Conservation (phyloP, 202 grass and related monocot genomes). For the Schoenoplectus triqueter region DNA sequence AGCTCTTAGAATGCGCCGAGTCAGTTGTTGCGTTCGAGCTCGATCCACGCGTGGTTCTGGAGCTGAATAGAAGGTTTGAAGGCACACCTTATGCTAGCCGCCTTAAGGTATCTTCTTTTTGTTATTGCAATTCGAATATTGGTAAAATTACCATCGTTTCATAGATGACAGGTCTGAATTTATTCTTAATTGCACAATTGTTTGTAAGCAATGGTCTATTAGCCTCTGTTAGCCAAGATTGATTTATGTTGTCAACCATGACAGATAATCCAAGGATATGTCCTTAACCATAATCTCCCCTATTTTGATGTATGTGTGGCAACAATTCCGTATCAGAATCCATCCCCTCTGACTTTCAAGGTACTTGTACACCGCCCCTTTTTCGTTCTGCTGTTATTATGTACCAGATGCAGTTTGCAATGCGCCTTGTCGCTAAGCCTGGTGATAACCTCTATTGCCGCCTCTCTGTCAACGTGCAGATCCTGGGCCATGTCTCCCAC, state of each 20-base stretch:
- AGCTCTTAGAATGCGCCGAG: conserved; percentile 83
- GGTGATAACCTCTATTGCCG: conserved; percentile 92
- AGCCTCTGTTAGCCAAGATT: no score
- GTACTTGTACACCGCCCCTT: no score
- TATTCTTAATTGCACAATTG: background rate
- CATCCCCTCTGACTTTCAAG: no score
- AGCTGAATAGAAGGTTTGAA: conserved; percentile 85
- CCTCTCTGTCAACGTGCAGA: conserved; percentile 87
- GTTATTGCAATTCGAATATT: background rate
- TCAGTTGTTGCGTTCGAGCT: conserved; percentile 91
- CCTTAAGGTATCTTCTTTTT: conserved; percentile 51
- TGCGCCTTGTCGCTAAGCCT: conserved; percentile 77
- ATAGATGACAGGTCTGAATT: background rate
- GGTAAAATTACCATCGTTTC: background rate
- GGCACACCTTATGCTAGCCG: conserved; percentile 56
- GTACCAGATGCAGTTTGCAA: no score
- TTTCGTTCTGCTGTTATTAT: no score
- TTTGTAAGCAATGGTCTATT: background rate
- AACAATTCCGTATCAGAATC: no score
- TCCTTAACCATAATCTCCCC: no score
- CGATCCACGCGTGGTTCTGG: conserved; percentile 93
- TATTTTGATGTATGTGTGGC: no score
- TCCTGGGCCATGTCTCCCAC: conserved; percentile 80
- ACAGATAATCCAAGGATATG: no score
- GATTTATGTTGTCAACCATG: no score